Percentiles rank a stretch among this genome's conserved stretches.
Evolutionary conservation across 2,329 filamentous ascomycete genomes (phyloP).

Genomic region (Periconia sp.): DNA sequence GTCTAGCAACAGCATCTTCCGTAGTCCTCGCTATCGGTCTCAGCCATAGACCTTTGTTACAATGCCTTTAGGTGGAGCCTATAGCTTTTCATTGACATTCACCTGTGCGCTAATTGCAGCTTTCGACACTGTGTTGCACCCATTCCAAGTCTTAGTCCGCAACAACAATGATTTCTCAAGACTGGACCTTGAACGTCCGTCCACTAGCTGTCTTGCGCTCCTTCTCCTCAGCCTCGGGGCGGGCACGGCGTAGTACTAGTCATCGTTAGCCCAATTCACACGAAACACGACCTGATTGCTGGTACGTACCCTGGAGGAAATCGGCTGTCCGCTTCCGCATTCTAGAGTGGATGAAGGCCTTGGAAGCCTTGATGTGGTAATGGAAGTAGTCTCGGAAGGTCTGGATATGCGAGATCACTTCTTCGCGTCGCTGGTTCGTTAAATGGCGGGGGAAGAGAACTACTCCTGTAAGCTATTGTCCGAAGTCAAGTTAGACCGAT

Average conservation of each 20-base stretch:
- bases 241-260: constrained; percentile 89
- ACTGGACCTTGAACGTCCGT: constrained; percentile 79
- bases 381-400: constrained; percentile 99
- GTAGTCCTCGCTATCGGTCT: too few relatives aligned
- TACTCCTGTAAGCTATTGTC: constrained; percentile 45
- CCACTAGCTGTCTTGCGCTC: constrained; percentile 98
- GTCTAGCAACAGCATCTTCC: too few relatives aligned
- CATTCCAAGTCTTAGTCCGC: too few relatives aligned
- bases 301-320: constrained; percentile 84
- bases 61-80: too few relatives aligned
- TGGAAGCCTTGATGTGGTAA: constrained; percentile 99
- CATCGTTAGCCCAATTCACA: constrained; percentile 41
- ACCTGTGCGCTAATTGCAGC: too few relatives aligned
- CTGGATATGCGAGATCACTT: constrained; percentile 98
- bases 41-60: too few relatives aligned
- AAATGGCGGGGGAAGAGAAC: constrained; percentile 96
- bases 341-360: constrained; percentile 97
- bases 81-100: too few relatives aligned
- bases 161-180: too few relatives aligned
- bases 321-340: constrained; percentile 98
- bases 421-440: constrained; percentile 84
- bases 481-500: constrained; percentile 13
- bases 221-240: constrained; percentile 95
- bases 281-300: neutral
- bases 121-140: too few relatives aligned